Evolutionary conservation across 768 basidiomycete species (phyloP), one percentile per base, ranked within the genome.

Genomic region (Rhizopogon vesiculosus): DNA sequence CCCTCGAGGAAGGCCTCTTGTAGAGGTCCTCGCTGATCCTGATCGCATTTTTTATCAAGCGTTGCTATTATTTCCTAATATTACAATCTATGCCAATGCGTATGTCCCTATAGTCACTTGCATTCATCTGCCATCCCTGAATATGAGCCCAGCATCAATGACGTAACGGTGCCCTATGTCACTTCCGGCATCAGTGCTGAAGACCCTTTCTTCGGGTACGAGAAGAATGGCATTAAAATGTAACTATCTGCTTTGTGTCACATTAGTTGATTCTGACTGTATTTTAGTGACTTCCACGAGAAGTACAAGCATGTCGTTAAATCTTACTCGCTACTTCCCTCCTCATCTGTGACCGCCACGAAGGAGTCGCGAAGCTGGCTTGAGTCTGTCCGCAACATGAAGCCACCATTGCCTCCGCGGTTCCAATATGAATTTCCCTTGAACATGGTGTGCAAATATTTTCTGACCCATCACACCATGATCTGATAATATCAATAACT

Each of bases 11-110:
- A 75, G 83, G 50, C 80, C 88, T 5, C 68, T 93, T 9, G 63
- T 93, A 10, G 82, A 89, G 54, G 81, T 91, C 43, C 86, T 93
- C 82, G 86, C 88, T 10, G 91, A 95, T 70, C 87, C 88, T 58
- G 91, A 85, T 19, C 78, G 79, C 22, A 71, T 91, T 39, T 96
- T 96, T 65, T 88, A 86, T 62, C 82, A 87, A 59, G 87, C 84
- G 4, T 76, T 96, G 40, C 55, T 74, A 0, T 71, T 74, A 40
- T 96, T 96, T 65, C 72, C 81, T 38, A 78, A 84, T 46, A 77
- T 92, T 48, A 74, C 83, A 50, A 81, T 95, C 50, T 95, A 90
- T 58, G 93, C 91, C 2, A 95, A 93, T 70, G 79, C 85, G 82
- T 88, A 58, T 62, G 85, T 18, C 33, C 15, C 48, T 73, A 10